phyloP scores from a whole-genome alignment of 169 alveolate genomes.

The Eimeria maxima region DNA sequence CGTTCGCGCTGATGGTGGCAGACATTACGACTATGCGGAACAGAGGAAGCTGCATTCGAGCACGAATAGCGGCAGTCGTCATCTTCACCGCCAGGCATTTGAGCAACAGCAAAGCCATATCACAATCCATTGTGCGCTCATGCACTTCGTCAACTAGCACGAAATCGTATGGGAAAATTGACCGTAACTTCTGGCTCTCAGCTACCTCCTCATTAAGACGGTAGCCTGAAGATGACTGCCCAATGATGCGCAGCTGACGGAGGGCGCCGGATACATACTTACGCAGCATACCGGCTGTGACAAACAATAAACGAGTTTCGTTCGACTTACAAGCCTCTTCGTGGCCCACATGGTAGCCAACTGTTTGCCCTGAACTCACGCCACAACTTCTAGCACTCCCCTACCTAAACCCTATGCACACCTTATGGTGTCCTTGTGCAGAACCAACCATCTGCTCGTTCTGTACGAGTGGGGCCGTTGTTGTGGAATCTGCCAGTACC shows the following conservation, averaged over 20 bases:
- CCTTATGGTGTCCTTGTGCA: neutral
- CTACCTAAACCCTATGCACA: neutral
- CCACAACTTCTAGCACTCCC: neutral
- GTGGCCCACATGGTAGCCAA: constrained; percentile 68
- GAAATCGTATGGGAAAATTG: constrained; percentile 50
- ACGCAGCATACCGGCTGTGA: constrained; percentile 61
- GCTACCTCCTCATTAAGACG: neutral
- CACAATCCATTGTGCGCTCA: constrained; percentile 47
- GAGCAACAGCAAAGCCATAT: constrained; percentile 33
- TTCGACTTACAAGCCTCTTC: constrained; percentile 43
- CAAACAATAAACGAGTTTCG: constrained; percentile 39
- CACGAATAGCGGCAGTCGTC: constrained; percentile 34
- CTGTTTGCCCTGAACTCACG: constrained; percentile 38
- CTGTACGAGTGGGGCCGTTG: neutral
- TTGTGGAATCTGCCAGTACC: neutral
- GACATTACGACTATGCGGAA: constrained; percentile 50
- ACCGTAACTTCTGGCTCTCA: neutral
- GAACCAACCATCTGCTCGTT: neutral
- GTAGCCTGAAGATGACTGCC: neutral
- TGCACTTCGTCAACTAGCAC: constrained; percentile 57
- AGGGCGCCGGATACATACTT: constrained; percentile 51
- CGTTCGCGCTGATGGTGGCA: constrained; percentile 46
- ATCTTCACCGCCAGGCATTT: constrained; percentile 25
- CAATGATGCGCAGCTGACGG: constrained; percentile 5
- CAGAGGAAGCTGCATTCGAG: constrained; percentile 31